Conservation (phyloP, 176 grass and related monocot genomes). For the Eleusine indica region DNA sequence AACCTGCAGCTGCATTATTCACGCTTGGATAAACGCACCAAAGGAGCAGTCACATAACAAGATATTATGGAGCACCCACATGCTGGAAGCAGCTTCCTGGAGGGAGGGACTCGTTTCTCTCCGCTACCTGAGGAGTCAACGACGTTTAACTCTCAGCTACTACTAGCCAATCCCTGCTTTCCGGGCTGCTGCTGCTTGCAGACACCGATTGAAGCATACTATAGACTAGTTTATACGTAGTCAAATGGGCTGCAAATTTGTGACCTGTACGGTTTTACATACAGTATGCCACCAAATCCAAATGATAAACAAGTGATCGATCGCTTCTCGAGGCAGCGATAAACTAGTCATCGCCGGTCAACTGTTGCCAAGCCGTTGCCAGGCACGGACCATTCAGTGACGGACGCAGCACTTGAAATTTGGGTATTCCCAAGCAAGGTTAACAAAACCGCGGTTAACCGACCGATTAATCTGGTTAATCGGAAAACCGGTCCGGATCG, state of each 20-base stretch:
- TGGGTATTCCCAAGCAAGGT: too few species aligned
- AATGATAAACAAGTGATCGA: background rate
- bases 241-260: background rate
- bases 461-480: too few species aligned
- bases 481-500: too few species aligned
- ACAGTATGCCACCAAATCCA: too few species aligned
- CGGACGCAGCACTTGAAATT: background rate
- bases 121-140: background rate
- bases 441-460: too few species aligned
- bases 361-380: conserved; percentile 5
- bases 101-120: background rate
- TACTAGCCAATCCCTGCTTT: background rate
- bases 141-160: background rate
- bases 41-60: too few species aligned
- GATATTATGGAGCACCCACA: background rate
- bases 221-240: too few species aligned
- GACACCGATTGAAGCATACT: background rate
- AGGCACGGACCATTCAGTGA: background rate
- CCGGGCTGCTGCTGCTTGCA: background rate
- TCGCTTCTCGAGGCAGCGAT: background rate
- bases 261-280: background rate
- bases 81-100: background rate
- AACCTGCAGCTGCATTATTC: too few species aligned
- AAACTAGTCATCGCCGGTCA: conserved; percentile 1
- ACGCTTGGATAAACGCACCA: too few species aligned